Evolutionary conservation across 2,329 filamentous ascomycete species (phyloP).

Genomic region (Penicillium sp.): DNA sequence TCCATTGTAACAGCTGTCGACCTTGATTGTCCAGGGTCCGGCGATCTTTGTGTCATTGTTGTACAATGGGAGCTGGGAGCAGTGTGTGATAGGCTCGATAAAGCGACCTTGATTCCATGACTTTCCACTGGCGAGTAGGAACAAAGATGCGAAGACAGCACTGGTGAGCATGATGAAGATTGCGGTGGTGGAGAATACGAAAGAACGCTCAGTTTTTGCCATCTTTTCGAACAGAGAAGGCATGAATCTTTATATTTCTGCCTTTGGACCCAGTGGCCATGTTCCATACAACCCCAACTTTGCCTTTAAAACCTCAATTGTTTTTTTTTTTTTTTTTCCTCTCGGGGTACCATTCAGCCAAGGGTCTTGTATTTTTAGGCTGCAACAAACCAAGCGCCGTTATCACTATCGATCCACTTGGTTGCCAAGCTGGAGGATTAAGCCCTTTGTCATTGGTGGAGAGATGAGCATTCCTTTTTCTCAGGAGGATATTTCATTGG

Average conservation of each 20-base stretch:
- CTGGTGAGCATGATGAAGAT: not conserved
- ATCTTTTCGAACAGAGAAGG: not conserved
- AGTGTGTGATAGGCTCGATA: slow-evolving; percentile 3
- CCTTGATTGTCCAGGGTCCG: slow-evolving; percentile 14
- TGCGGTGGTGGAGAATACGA: too few species aligned
- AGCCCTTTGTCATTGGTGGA: not conserved
- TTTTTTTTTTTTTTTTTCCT: too few species aligned
- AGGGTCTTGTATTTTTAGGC: slow-evolving; percentile 1
- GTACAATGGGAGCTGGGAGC: slow-evolving; percentile 11
- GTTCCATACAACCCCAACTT: not conserved
- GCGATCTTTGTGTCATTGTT: slow-evolving; percentile 14
- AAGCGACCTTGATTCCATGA: not conserved
- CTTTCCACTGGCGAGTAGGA: slow-evolving; percentile 5
- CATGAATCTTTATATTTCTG: not conserved
- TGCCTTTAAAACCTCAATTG: not conserved
- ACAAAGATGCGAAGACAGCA: not conserved
- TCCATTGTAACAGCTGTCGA: slow-evolving; percentile 10
- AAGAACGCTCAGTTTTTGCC: not conserved
- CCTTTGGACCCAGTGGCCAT: not conserved
- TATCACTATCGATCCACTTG: not conserved
- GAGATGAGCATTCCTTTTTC: not conserved
- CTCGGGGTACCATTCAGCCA: not conserved
- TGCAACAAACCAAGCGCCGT: not conserved
- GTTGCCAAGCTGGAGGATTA: not conserved
- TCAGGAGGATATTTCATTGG: not conserved